Percentiles rank a stretch among this genome's conserved stretches.
These are phyloP conservation scores for Zalaria obscura DNA, from an alignment of 2,329 filamentous ascomycete species.

Conservation along the genomic window DNA sequence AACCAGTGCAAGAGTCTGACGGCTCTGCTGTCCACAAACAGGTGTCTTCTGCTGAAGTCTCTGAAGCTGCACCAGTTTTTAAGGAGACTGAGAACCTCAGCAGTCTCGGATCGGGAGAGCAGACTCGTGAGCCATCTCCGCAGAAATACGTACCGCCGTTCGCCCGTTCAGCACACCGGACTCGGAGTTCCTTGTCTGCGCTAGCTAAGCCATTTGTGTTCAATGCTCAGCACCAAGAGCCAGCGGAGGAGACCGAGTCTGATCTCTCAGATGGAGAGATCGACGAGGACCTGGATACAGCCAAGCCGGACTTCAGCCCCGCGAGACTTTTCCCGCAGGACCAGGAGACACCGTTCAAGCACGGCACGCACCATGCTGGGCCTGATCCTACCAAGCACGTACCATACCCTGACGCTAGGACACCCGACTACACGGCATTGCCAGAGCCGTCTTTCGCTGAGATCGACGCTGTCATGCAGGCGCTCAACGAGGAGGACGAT, in stretches of 20 bases:
- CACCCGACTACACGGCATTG: constrained; percentile 15
- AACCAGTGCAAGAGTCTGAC: no score
- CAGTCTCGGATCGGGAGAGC: no score
- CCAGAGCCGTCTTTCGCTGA: constrained; percentile 53
- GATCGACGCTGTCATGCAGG: constrained; percentile 84
- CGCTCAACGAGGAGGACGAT: constrained; percentile 60
- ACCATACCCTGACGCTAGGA: constrained; percentile 20
- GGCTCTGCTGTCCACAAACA: no score
- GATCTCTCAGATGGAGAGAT: not conserved
- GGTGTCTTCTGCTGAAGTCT: no score
- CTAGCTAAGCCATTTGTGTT: constrained; percentile 53
- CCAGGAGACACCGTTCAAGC: not conserved
- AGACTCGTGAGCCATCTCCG: no score
- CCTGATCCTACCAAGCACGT: constrained; percentile 16
- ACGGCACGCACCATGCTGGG: constrained; percentile 3
- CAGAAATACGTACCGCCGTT: no score
- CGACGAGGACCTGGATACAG: not conserved
- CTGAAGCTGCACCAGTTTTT: no score
- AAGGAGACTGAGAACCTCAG: not conserved
- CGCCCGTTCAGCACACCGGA: not conserved
- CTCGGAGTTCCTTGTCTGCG: constrained; percentile 47
- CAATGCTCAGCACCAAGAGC: constrained; percentile 1
- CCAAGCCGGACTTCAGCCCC: constrained; percentile 8
- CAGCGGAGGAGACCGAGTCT: constrained; percentile 1
- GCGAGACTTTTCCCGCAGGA: constrained; percentile 7